phyloP scores from a whole-genome alignment of 2,329 filamentous ascomycete genomes.

The Xylaria sp. region DNA sequence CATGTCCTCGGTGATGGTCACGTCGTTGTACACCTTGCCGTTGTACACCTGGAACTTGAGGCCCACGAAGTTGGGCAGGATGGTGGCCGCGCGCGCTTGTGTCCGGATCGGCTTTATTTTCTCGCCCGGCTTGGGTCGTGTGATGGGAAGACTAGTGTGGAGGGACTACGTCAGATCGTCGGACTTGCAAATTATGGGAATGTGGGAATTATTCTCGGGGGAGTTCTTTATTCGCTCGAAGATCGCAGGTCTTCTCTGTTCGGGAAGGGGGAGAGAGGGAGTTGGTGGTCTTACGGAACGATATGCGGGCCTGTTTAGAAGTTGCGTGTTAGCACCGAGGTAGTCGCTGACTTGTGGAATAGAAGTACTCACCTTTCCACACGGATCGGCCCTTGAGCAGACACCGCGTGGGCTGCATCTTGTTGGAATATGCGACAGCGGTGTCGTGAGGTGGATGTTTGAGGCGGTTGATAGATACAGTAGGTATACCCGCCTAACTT shows the following conservation, averaged over 20 bases:
- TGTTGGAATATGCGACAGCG: constrained; percentile 25
- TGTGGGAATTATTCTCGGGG: too few relatives aligned
- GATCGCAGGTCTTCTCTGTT: background rate
- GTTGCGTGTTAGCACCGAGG: background rate
- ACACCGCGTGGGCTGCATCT: constrained; percentile 46
- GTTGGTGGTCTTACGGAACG: constrained; percentile 63
- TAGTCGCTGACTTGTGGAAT: background rate
- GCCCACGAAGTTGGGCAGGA: constrained; percentile 90
- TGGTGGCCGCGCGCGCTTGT: constrained; percentile 85
- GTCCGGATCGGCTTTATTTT: constrained; percentile 77
- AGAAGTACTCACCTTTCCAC: constrained; percentile 41
- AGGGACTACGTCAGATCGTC: constrained; percentile 7
- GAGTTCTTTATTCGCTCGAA: background rate
- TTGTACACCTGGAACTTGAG: constrained; percentile 91
- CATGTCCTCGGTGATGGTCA: constrained; percentile 92
- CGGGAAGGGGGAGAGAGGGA: constrained; percentile 21
- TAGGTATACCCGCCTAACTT: too few relatives aligned
- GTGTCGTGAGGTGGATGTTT: background rate
- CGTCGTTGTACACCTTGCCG: constrained; percentile 83
- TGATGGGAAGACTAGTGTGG: constrained; percentile 63
- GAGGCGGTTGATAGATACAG: background rate
- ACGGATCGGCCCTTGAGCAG: constrained; percentile 45
- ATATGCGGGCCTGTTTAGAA: constrained; percentile 66
- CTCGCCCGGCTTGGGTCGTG: constrained; percentile 64
- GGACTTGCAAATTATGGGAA: too few relatives aligned